These are phyloP conservation scores for Capsella rubella DNA, from an alignment of 441 rosid genomes.

Conservation along the genomic window DNA sequence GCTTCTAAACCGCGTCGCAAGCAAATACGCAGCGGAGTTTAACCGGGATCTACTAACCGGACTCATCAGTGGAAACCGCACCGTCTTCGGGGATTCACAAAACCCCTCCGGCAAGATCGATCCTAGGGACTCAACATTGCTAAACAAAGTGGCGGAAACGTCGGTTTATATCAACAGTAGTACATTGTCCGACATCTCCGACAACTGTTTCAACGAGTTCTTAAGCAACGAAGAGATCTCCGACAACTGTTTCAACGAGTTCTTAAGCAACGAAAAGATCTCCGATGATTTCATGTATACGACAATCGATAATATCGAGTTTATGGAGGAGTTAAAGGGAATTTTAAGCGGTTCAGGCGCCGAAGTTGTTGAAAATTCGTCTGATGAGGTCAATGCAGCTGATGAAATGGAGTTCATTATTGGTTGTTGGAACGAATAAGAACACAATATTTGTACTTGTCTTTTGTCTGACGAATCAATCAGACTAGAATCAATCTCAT, in stretches of 20 bases:
- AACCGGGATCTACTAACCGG: slow-evolving; percentile 43
- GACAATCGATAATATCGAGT: slow-evolving; percentile 31
- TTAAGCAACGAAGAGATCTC: slow-evolving; percentile 33
- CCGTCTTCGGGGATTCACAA: slow-evolving; percentile 24
- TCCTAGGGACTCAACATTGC: slow-evolving; percentile 5
- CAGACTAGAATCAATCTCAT: slow-evolving; percentile 3
- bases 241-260: slow-evolving; percentile 1
- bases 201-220: slow-evolving; percentile 10
- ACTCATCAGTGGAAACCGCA: slow-evolving; percentile 34
- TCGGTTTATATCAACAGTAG: neutral
- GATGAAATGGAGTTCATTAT: slow-evolving; percentile 31
- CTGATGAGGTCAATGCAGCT: slow-evolving; percentile 10
- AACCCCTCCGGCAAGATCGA: neutral
- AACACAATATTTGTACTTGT: slow-evolving; percentile 1
- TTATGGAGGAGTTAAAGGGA: slow-evolving; percentile 41
- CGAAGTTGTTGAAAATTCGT: slow-evolving; percentile 17
- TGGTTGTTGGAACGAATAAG: slow-evolving; percentile 33
- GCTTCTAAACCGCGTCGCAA: slow-evolving; percentile 43
- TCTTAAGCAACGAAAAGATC: slow-evolving; percentile 32
- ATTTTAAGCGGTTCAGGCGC: slow-evolving; percentile 17
- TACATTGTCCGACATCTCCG: slow-evolving; percentile 12
- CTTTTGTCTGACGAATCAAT: neutral
- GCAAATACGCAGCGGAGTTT: slow-evolving; percentile 26
- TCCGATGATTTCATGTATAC: slow-evolving; percentile 4
- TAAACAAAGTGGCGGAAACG: slow-evolving; percentile 2